A percentile compares a stretch with the other conserved stretches of the same genome.
Conservation (phyloP, 768 basidiomycete species). For the Serendipita sp. region DNA sequence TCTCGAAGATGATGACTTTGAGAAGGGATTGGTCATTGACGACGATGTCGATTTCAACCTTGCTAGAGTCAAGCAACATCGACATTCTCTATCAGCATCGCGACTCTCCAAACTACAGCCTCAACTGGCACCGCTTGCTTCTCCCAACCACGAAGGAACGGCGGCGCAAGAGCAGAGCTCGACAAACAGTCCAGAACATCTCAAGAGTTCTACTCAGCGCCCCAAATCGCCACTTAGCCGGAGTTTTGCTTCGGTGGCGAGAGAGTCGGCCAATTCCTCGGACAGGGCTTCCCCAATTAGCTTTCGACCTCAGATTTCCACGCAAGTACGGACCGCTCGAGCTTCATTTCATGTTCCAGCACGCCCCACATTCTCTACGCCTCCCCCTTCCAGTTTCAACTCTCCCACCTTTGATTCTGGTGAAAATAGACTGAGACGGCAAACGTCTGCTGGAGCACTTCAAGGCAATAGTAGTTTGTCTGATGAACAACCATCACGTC, state of each 20-base stretch:
- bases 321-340: background rate
- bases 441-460: background rate
- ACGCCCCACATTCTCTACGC: background rate
- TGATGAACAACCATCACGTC: background rate
- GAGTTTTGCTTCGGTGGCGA: background rate
- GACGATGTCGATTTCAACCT: conserved; percentile 74
- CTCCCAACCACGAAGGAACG: background rate
- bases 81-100: background rate
- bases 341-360: background rate
- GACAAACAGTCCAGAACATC: background rate
- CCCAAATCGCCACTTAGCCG: background rate
- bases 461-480: background rate
- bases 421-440: background rate
- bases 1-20: conserved; percentile 64
- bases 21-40: conserved; percentile 68
- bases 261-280: background rate
- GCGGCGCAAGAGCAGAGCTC: background rate
- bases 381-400: conserved; percentile 1
- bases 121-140: background rate
- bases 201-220: background rate
- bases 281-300: background rate
- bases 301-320: background rate
- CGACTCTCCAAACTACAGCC: background rate
- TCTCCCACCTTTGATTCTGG: background rate
- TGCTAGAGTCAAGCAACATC: background rate